Conservation (phyloP, 2,329 filamentous ascomycete species). For the Hypoxylon sp. region DNA sequence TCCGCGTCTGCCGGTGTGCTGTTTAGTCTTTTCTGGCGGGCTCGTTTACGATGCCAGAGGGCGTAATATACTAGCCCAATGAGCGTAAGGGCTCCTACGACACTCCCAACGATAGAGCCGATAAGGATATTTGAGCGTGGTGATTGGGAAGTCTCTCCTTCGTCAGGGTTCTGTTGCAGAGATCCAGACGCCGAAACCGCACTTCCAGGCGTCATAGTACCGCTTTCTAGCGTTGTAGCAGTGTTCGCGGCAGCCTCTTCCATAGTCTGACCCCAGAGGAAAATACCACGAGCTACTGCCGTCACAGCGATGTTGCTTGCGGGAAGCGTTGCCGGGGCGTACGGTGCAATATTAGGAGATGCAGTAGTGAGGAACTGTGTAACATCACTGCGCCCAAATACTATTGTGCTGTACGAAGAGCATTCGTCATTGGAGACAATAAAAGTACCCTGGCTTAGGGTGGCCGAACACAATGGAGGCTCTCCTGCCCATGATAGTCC, state of each 20-base stretch:
- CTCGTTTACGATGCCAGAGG: not conserved
- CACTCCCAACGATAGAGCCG: not conserved
- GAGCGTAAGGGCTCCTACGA: not conserved
- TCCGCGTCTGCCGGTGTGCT: not conserved
- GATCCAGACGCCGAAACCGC: no score
- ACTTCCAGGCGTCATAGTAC: not conserved
- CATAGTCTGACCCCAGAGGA: conserved; percentile 17
- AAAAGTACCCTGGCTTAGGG: not conserved
- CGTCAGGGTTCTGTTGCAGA: not conserved
- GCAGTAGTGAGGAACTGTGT: not conserved
- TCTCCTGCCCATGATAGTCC: not conserved
- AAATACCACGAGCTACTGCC: not conserved
- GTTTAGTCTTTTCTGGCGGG: not conserved
- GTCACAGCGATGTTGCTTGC: conserved; percentile 8
- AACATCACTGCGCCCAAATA: not conserved
- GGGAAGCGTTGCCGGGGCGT: not conserved
- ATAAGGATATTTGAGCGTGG: not conserved
- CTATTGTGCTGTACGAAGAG: no score
- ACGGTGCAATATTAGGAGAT: not conserved
- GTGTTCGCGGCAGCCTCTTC: not conserved
- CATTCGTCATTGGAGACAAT: not conserved
- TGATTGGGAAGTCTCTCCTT: no score
- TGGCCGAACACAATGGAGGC: not conserved
- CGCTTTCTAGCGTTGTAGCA: not conserved
- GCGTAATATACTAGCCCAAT: not conserved